Percentiles rank a stretch among this genome's conserved stretches.
phyloP scores from a whole-genome alignment of 176 grass and related monocot genomes.

The Triticum dicoccoides region DNA sequence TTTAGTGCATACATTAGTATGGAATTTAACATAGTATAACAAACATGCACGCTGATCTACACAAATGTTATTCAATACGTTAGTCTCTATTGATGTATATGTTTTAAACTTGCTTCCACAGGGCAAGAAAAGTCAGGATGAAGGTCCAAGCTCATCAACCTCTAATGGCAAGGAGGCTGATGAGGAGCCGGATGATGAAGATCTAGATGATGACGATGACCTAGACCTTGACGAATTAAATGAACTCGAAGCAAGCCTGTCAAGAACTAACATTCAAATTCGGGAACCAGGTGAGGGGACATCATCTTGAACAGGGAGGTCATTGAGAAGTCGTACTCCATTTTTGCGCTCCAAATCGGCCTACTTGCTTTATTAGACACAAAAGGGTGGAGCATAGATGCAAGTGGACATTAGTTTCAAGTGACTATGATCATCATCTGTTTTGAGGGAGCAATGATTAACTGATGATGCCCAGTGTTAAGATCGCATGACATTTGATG shows the following conservation, averaged over 20 bases:
- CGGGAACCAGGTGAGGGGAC: constrained; percentile 60
- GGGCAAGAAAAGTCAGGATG: constrained; percentile 40
- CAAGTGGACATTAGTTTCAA: constrained; percentile 25
- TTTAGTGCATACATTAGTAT: constrained; percentile 1
- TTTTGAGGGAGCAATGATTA: constrained; percentile 17
- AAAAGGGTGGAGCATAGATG: constrained; percentile 30
- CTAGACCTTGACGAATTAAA: constrained; percentile 94
- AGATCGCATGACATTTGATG: constrained; percentile 15
- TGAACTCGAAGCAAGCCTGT: constrained; percentile 90
- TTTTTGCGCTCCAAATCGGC: constrained; percentile 32
- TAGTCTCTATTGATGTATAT: not conserved
- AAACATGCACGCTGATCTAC: not conserved
- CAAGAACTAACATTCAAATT: constrained; percentile 73
- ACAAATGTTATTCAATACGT: not conserved
- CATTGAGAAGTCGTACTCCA: constrained; percentile 4
- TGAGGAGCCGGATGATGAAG: constrained; percentile 39
- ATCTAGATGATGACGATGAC: constrained; percentile 66
- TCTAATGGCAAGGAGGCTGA: constrained; percentile 53
- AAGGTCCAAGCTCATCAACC: constrained; percentile 53
- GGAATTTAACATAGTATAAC: not conserved
- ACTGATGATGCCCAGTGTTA: constrained; percentile 5
- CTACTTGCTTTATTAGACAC: constrained; percentile 22
- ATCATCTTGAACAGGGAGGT: constrained; percentile 35
- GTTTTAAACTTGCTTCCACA: constrained; percentile 31
- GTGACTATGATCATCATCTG: constrained; percentile 22